A percentile compares a stretch with the other conserved stretches of the same genome.
These are phyloP conservation scores for Laetiporus sulphureus DNA, from an alignment of 1,284 basidiomycete genomes.

Conservation along the genomic window DNA sequence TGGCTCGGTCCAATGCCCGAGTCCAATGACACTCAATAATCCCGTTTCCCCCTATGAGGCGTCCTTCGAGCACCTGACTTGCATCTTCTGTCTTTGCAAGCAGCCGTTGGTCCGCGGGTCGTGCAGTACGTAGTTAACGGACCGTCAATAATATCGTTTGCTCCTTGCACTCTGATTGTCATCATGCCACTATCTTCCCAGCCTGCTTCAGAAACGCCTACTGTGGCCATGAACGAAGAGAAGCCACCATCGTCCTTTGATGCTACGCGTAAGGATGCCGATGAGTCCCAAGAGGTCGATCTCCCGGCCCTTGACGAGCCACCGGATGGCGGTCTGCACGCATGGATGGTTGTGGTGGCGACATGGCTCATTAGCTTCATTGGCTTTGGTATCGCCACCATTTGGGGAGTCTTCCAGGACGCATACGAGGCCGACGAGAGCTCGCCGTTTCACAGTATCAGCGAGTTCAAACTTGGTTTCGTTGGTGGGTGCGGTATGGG, in stretches of 20 bases:
- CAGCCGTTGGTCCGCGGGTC: neutral
- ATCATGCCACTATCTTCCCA: neutral
- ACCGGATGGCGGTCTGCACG: slow-evolving; percentile 5
- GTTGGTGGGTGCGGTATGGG: slow-evolving; percentile 5
- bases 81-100: neutral
- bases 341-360: slow-evolving; percentile 5
- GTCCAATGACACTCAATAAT: too few relatives aligned
- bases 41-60: too few relatives aligned
- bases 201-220: neutral
- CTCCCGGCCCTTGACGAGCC: neutral
- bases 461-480: slow-evolving; percentile 3
- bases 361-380: slow-evolving; percentile 5
- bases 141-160: neutral
- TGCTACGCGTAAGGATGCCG: neutral
- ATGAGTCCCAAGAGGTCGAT: neutral
- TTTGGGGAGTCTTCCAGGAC: slow-evolving; percentile 6
- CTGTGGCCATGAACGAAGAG: neutral
- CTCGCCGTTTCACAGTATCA: slow-evolving; percentile 1
- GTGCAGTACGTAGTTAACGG: neutral
- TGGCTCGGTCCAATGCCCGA: too few relatives aligned
- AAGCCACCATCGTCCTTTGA: neutral
- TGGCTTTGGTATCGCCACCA: slow-evolving; percentile 4
- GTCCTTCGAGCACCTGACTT: neutral
- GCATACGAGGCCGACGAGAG: neutral
- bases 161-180: neutral